Conservation (phyloP, 495 filamentous ascomycete genomes). For the Lophiostoma macrostomum region DNA sequence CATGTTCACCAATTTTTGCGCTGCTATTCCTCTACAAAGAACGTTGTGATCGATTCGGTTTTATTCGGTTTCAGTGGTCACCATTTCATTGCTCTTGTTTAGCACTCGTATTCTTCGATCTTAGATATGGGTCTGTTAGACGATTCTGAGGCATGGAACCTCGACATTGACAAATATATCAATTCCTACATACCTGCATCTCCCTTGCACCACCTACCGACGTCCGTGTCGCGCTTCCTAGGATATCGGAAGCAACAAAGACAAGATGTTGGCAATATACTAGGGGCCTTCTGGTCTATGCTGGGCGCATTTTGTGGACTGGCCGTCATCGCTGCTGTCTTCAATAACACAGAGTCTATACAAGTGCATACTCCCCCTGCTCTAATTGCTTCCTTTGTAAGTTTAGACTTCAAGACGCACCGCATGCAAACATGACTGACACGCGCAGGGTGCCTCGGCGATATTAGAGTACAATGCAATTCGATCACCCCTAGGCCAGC, state of each 20-base stretch:
- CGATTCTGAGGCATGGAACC: slow-evolving; percentile 26
- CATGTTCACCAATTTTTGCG: too few relatives aligned
- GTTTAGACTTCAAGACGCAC: not conserved
- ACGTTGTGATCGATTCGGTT: too few relatives aligned
- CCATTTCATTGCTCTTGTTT: too few relatives aligned
- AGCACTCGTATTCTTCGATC: too few relatives aligned
- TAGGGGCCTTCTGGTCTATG: slow-evolving; percentile 32
- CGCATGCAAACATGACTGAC: not conserved
- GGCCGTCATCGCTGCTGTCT: slow-evolving; percentile 31
- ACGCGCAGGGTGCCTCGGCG: slow-evolving; percentile 37
- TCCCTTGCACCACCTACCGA: slow-evolving; percentile 31
- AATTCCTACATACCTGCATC: slow-evolving; percentile 36
- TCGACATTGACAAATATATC: slow-evolving; percentile 38
- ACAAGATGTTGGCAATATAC: slow-evolving; percentile 32
- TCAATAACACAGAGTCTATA: slow-evolving; percentile 25
- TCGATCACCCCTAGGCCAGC: slow-evolving; percentile 80
- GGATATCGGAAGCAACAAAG: slow-evolving; percentile 33
- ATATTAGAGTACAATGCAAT: slow-evolving; percentile 46
- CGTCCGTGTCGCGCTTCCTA: slow-evolving; percentile 33
- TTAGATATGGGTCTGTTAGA: slow-evolving; percentile 3
- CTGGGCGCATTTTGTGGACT: slow-evolving; percentile 38
- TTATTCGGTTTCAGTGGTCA: too few relatives aligned
- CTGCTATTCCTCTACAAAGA: too few relatives aligned
- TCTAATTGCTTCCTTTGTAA: slow-evolving; percentile 35
- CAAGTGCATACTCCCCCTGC: slow-evolving; percentile 30